A percentile compares a stretch with the other conserved stretches of the same genome.
These are phyloP conservation scores for Pezicula neosporulosa DNA, from an alignment of 2,329 filamentous ascomycete species.

Conservation along the genomic window DNA sequence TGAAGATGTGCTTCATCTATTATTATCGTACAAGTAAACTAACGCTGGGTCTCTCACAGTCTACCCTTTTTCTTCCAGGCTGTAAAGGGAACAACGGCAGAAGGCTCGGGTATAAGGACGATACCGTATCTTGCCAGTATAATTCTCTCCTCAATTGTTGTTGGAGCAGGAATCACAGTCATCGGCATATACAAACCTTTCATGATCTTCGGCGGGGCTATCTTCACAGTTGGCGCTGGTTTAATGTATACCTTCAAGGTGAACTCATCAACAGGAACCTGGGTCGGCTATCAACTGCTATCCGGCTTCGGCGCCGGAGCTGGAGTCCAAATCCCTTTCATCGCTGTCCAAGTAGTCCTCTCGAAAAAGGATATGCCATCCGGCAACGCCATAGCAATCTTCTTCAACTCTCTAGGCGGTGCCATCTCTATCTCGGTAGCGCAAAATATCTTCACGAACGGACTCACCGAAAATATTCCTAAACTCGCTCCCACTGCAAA, in stretches of 20 bases:
- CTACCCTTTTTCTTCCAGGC: constrained; percentile 50
- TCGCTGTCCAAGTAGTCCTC: constrained; percentile 47
- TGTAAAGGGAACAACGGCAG: constrained; percentile 36
- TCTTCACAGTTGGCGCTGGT: constrained; percentile 41
- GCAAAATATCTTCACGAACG: constrained; percentile 42
- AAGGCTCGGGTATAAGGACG: constrained; percentile 36
- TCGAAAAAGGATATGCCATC: constrained; percentile 48
- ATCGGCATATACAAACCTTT: constrained; percentile 41
- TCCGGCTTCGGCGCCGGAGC: constrained; percentile 43
- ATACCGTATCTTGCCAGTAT: constrained; percentile 42
- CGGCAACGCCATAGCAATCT: constrained; percentile 53
- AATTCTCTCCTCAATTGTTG: constrained; percentile 36
- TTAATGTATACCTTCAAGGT: constrained; percentile 37
- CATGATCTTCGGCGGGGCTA: constrained; percentile 40
- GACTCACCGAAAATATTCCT: constrained; percentile 21
- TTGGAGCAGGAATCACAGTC: constrained; percentile 35
- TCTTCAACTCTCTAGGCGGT: constrained; percentile 56
- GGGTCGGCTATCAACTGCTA: constrained; percentile 52
- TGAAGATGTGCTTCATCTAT: too few relatives aligned
- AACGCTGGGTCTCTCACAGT: neutral
- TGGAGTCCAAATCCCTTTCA: constrained; percentile 46
- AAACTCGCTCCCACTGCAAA: constrained; percentile 26
- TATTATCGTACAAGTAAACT: too few relatives aligned
- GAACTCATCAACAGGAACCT: constrained; percentile 40
- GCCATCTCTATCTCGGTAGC: constrained; percentile 56